Percentiles rank a stretch among this genome's conserved stretches.
Conservation (phyloP, 176 grass and related monocot genomes). For the Luzula sylvatica region DNA sequence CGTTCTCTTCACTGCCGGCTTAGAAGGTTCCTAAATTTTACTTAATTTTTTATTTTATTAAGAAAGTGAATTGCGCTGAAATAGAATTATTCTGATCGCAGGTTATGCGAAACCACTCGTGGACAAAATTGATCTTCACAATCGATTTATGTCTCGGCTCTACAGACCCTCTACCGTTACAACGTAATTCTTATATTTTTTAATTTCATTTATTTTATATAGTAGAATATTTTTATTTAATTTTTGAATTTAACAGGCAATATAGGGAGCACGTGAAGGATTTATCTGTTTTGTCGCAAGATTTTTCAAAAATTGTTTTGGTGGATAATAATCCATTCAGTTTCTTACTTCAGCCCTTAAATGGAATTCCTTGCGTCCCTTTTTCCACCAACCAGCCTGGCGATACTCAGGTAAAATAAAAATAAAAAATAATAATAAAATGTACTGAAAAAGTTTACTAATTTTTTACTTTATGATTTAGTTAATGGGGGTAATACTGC, state of each 20-base stretch:
- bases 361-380: conserved; percentile 93
- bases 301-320: conserved; percentile 61
- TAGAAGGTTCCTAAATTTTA: conserved; percentile 99
- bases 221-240: neutral
- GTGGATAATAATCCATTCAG: conserved; percentile 98
- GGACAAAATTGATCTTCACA: conserved; percentile 84
- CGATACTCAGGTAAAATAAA: conserved; percentile 72
- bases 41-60: neutral
- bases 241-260: conserved; percentile 53
- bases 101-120: conserved; percentile 97
- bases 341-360: conserved; percentile 90
- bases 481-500: conserved; percentile 87
- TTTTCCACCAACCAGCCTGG: conserved; percentile 80
- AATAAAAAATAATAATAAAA: neutral
- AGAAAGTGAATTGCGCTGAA: no score
- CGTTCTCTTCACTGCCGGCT: conserved; percentile 95
- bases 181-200: conserved; percentile 52
- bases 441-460: neutral
- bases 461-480: conserved; percentile 36
- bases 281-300: conserved; percentile 72
- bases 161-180: conserved; percentile 94
- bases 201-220: conserved; percentile 19
- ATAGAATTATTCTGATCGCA: no score
- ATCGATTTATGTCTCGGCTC: conserved; percentile 66
- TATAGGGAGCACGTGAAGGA: conserved; percentile 98